These are phyloP conservation scores for Monascus purpureus DNA, from an alignment of 495 filamentous ascomycete species.

Conservation along the genomic window DNA sequence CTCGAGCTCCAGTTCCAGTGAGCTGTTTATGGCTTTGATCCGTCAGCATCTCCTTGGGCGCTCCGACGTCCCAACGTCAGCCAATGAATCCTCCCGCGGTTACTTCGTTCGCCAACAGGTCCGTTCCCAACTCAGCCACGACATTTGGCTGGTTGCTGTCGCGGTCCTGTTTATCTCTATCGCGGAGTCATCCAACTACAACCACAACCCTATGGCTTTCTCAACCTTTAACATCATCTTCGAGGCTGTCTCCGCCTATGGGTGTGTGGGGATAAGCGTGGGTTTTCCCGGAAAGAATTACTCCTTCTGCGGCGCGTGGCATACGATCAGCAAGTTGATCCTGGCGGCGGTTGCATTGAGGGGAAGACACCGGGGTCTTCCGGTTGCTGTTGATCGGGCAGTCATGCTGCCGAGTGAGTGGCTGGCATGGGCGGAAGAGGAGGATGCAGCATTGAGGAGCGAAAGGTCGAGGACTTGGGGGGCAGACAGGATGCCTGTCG, in stretches of 20 bases:
- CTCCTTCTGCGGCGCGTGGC: conserved; percentile 61
- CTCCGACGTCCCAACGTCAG: conserved; percentile 10
- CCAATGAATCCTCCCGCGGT: conserved; percentile 20
- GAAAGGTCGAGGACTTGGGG: conserved; percentile 15
- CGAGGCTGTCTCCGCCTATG: conserved; percentile 71
- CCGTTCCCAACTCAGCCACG: conserved; percentile 68
- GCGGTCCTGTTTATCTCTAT: conserved; percentile 61
- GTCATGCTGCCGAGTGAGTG: conserved; percentile 47
- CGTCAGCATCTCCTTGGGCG: conserved; percentile 14
- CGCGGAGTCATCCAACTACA: conserved; percentile 55
- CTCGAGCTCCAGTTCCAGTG: conserved; percentile 7
- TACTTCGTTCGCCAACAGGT: conserved; percentile 53
- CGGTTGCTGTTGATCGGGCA: conserved; percentile 8
- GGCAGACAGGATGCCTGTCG: conserved; percentile 14
- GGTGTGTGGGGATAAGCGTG: conserved; percentile 70
- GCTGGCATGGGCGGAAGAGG: conserved; percentile 43
- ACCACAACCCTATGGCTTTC: conserved; percentile 50
- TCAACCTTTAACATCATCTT: conserved; percentile 79
- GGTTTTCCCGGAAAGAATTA: conserved; percentile 54
- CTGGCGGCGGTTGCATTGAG: conserved; percentile 65
- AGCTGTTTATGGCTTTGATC: conserved; percentile 12
- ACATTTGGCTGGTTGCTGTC: conserved; percentile 73
- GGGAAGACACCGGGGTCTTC: conserved; percentile 44
- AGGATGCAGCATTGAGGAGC: conserved; percentile 37
- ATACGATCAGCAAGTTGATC: conserved; percentile 58